Conservation (phyloP, 2,329 filamentous ascomycete genomes). For the Verticillium tricorpus region DNA sequence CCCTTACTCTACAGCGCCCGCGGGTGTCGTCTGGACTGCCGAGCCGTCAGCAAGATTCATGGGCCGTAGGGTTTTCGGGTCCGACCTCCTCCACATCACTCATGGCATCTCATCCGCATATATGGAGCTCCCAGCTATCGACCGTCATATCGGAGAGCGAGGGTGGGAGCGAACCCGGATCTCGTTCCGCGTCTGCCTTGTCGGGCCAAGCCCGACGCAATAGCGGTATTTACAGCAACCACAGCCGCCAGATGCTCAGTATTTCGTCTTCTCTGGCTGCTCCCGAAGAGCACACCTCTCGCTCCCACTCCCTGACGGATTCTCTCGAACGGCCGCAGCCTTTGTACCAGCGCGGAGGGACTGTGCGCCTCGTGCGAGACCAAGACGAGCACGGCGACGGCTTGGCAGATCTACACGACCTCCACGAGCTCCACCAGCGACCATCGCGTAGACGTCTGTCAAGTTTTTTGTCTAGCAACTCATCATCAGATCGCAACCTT, state of each 20-base stretch:
- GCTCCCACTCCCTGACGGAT: constrained; percentile 35
- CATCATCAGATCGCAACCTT: constrained; percentile 48
- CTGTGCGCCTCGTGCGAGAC: constrained; percentile 45
- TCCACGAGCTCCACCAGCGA: constrained; percentile 47
- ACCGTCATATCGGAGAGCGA: constrained; percentile 61
- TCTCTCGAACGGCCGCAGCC: constrained; percentile 47
- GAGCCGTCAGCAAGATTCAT: constrained; percentile 22
- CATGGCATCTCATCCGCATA: constrained; percentile 38
- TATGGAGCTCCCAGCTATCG: constrained; percentile 61
- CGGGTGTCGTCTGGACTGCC: constrained; percentile 24
- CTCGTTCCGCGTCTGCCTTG: constrained; percentile 40
- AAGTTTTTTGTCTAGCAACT: constrained; percentile 42
- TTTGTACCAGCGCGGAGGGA: constrained; percentile 35
- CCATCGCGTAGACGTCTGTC: constrained; percentile 52
- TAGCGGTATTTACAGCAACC: constrained; percentile 43
- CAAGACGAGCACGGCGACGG: constrained; percentile 62
- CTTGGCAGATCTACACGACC: constrained; percentile 52
- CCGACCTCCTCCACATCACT: background rate
- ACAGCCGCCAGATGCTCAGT: constrained; percentile 52
- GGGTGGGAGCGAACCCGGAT: constrained; percentile 42
- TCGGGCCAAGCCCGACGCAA: constrained; percentile 41
- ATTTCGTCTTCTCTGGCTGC: constrained; percentile 50
- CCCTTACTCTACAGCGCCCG: constrained; percentile 33
- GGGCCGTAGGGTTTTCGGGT: constrained; percentile 12
- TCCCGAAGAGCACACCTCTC: constrained; percentile 35